A percentile compares a stretch with the other conserved stretches of the same genome.
These are phyloP conservation scores for Phytopythium chamaehyphon DNA, from an alignment of 352 stramenopile species.

Conservation along the genomic window DNA sequence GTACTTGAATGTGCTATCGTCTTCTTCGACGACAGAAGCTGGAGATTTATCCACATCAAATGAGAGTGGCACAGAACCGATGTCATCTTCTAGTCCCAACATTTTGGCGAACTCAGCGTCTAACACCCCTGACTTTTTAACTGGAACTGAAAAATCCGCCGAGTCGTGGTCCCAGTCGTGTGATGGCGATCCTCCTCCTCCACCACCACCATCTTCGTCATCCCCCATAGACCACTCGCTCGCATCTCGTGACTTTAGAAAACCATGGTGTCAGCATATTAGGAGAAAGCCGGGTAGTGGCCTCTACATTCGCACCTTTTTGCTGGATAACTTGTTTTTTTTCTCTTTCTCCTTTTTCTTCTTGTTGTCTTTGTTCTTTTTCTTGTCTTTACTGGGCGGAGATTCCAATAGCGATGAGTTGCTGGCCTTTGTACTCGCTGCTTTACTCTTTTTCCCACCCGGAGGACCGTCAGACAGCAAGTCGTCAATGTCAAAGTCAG, in stretches of 20 bases:
- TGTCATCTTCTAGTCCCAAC: conserved; percentile 48
- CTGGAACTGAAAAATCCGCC: conserved; percentile 8
- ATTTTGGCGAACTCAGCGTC: conserved; percentile 69
- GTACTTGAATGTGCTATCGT: neutral
- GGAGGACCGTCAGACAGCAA: conserved; percentile 36
- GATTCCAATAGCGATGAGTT: conserved; percentile 2
- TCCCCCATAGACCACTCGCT: conserved; percentile 22
- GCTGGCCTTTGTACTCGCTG: conserved; percentile 24
- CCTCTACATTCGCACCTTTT: neutral
- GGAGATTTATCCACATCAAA: neutral
- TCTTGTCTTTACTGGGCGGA: conserved; percentile 16
- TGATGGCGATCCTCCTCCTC: conserved; percentile 2
- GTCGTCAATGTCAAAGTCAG: conserved; percentile 54
- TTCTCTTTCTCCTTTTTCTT: conserved; percentile 51
- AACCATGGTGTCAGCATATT: neutral
- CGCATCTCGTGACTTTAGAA: neutral
- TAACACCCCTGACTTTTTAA: conserved; percentile 20
- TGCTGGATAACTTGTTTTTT: conserved; percentile 5
- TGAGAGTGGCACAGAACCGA: neutral
- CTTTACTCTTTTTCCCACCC: conserved; percentile 7
- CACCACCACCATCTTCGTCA: conserved; percentile 13
- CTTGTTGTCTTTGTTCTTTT: conserved; percentile 16
- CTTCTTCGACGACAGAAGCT: neutral
- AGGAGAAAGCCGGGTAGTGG: too few species aligned
- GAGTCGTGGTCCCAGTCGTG: conserved; percentile 22